These are phyloP conservation scores for Candida sphagnicola DNA, from an alignment of 805 yeast genomes.

Conservation along the genomic window DNA sequence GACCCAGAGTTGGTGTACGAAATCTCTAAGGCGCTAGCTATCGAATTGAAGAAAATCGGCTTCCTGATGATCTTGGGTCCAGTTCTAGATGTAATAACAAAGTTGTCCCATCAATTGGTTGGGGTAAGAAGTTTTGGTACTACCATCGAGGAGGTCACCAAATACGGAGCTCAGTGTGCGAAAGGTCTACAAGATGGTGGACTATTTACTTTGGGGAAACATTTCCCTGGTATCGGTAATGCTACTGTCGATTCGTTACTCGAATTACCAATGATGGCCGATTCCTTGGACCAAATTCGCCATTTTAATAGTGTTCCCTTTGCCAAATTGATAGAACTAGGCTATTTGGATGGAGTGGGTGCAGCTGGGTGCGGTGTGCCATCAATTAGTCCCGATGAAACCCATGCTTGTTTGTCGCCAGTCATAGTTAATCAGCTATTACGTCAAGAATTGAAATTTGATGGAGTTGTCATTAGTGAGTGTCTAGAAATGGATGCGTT, in stretches of 20 bases:
- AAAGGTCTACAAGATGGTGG: constrained; percentile 54
- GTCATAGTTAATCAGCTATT: constrained; percentile 46
- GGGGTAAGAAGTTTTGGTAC: constrained; percentile 63
- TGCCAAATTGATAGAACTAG: constrained; percentile 40
- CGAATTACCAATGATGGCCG: constrained; percentile 58
- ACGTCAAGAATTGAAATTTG: constrained; percentile 47
- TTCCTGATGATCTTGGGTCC: constrained; percentile 57
- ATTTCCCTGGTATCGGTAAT: constrained; percentile 65
- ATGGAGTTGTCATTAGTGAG: constrained; percentile 57
- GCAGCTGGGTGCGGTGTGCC: constrained; percentile 69
- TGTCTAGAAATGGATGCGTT: constrained; percentile 62
- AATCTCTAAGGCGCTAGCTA: constrained; percentile 51
- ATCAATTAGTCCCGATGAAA: constrained; percentile 53
- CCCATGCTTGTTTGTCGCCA: constrained; percentile 61
- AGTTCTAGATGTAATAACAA: constrained; percentile 57
- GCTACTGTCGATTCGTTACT: constrained; percentile 55
- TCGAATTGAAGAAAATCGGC: constrained; percentile 52
- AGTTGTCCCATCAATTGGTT: constrained; percentile 50
- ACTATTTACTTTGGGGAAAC: constrained; percentile 53
- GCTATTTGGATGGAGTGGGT: constrained; percentile 48
- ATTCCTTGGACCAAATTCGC: constrained; percentile 49
- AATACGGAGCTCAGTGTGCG: constrained; percentile 49
- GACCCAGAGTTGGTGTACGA: constrained; percentile 46
- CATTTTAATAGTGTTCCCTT: constrained; percentile 50
- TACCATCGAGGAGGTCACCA: constrained; percentile 54